phyloP scores from a whole-genome alignment of 1,284 basidiomycete species.

The Austroboletus niveus region DNA sequence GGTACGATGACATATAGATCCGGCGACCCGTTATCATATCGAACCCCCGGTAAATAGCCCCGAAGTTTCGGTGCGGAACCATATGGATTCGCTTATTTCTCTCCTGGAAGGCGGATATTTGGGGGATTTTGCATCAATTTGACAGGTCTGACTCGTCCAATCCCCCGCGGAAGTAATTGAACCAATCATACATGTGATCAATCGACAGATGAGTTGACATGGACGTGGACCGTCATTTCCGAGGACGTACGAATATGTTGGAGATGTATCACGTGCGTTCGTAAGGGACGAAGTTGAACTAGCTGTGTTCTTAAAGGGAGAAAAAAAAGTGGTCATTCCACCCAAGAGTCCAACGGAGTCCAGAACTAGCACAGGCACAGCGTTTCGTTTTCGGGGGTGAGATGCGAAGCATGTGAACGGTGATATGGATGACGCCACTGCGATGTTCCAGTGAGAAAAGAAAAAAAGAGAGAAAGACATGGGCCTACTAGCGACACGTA shows the following conservation, averaged over 20 bases:
- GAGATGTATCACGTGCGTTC: neutral
- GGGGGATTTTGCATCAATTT: slow-evolving; percentile 7
- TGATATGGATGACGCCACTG: slow-evolving; percentile 1
- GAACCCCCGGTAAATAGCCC: neutral
- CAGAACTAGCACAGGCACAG: neutral
- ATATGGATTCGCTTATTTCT: slow-evolving; percentile 3
- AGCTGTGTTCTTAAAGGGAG: neutral
- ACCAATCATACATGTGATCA: slow-evolving; percentile 1
- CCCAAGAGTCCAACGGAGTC: neutral
- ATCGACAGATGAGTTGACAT: neutral
- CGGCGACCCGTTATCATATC: slow-evolving; percentile 11
- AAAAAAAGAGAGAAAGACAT: neutral
- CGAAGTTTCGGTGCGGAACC: slow-evolving; percentile 2
- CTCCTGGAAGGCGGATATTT: slow-evolving; percentile 12
- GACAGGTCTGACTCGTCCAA: slow-evolving; percentile 2
- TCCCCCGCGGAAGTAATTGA: slow-evolving; percentile 6
- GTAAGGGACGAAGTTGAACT: neutral
- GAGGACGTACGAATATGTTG: slow-evolving; percentile 5
- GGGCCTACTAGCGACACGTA: neutral
- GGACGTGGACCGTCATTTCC: slow-evolving; percentile 10
- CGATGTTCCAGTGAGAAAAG: slow-evolving; percentile 11
- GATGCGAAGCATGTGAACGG: neutral
- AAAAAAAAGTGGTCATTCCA: neutral
- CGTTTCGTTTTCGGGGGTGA: neutral
- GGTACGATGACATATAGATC: slow-evolving; percentile 24